Evolutionary conservation across 441 rosid species (phyloP).

Genomic region (Dalechampia spathulata): DNA sequence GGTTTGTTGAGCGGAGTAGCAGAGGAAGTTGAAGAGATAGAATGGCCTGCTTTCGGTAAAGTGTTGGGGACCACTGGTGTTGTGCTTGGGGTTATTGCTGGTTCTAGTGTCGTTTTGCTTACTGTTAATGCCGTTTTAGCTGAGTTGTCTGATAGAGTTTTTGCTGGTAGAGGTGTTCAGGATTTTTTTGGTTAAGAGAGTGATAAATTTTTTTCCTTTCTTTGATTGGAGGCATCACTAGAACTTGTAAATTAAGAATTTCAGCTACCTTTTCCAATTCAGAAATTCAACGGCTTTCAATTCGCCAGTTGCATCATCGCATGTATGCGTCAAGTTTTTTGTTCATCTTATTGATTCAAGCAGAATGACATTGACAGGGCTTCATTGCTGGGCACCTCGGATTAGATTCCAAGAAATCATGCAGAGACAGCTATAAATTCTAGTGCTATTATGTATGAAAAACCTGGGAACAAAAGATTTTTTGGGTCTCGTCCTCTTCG

Average conservation of each 20-base stretch:
- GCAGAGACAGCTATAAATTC: no score
- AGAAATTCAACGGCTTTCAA: not conserved
- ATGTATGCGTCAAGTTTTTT: no score
- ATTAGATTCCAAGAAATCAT: no score
- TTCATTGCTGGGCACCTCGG: no score
- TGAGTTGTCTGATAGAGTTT: slow-evolving; percentile 72
- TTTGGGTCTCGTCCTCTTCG: no score
- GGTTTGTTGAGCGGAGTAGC: slow-evolving; percentile 63
- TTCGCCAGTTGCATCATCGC: not conserved
- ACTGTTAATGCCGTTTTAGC: slow-evolving; percentile 83
- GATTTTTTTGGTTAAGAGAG: slow-evolving; percentile 50
- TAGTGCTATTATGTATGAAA: no score
- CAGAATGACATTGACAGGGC: no score
- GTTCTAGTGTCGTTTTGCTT: slow-evolving; percentile 77
- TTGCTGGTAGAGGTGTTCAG: slow-evolving; percentile 76
- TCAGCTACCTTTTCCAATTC: not conserved
- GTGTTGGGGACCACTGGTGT: slow-evolving; percentile 80
- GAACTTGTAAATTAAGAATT: not conserved
- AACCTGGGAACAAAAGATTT: no score
- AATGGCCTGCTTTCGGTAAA: slow-evolving; percentile 82
- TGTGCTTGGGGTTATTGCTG: slow-evolving; percentile 80
- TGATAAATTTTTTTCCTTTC: not conserved
- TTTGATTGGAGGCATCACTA: not conserved
- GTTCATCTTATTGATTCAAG: no score
- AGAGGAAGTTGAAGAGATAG: slow-evolving; percentile 76